Percentiles rank a stretch among this genome's conserved stretches.
phyloP scores from a whole-genome alignment of 495 filamentous ascomycete species.

The Echria macrotheca region DNA sequence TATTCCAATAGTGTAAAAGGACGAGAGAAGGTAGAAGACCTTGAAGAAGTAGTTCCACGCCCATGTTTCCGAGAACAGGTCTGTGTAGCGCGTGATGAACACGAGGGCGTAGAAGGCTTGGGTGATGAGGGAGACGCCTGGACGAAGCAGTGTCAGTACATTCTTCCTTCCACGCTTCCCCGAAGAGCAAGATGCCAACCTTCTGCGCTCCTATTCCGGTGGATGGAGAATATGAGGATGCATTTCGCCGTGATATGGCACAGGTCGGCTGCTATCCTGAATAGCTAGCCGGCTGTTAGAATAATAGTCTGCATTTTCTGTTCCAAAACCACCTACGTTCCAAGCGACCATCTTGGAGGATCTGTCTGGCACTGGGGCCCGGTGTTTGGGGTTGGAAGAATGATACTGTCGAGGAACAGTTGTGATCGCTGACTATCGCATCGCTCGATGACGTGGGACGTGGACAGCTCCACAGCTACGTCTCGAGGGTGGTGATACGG shows the following conservation, averaged over 20 bases:
- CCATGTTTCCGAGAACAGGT: slow-evolving; percentile 56
- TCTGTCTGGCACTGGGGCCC: background rate
- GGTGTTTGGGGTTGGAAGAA: background rate
- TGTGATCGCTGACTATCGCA: background rate
- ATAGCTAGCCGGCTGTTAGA: no score
- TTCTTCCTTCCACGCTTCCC: no score
- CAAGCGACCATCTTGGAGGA: background rate
- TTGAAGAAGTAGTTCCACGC: slow-evolving; percentile 72
- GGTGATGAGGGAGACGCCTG: slow-evolving; percentile 92
- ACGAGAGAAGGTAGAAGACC: slow-evolving; percentile 77
- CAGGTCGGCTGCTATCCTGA: slow-evolving; percentile 75
- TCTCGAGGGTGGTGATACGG: background rate
- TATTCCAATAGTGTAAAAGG: slow-evolving; percentile 79
- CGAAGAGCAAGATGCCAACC: no score
- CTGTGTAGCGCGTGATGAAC: slow-evolving; percentile 81
- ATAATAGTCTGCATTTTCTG: background rate
- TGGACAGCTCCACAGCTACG: background rate
- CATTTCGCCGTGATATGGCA: slow-evolving; percentile 80
- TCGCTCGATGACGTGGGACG: background rate
- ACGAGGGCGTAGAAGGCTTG: slow-evolving; percentile 83
- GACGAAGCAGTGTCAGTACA: slow-evolving; percentile 19
- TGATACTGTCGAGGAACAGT: background rate
- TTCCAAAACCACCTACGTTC: background rate
- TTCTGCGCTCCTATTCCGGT: slow-evolving; percentile 81
- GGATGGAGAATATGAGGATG: slow-evolving; percentile 88